phyloP scores from a whole-genome alignment of 192 early-diverging fungal species.

The Coemansia sp. region DNA sequence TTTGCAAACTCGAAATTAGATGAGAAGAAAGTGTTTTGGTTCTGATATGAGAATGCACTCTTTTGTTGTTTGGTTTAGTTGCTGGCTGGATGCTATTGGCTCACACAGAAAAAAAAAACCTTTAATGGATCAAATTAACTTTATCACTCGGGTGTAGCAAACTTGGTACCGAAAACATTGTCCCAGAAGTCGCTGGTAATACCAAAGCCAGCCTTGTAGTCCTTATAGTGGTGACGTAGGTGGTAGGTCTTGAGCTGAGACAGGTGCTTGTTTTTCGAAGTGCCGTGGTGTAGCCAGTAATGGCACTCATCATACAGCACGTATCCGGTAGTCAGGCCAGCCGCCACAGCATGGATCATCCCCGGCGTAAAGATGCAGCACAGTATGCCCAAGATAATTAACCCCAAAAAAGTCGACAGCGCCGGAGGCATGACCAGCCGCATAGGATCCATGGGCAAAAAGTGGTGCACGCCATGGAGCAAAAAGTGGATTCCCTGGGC shows the following conservation, averaged over 20 bases:
- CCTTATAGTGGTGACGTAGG: slow-evolving; percentile 92
- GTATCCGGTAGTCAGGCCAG: slow-evolving; percentile 79
- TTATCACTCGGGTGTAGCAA: slow-evolving; percentile 14
- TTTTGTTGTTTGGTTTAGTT: background rate
- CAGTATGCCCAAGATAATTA: slow-evolving; percentile 62
- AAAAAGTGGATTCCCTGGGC: slow-evolving; percentile 80
- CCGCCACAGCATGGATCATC: slow-evolving; percentile 65
- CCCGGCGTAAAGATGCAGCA: slow-evolving; percentile 60
- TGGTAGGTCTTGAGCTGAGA: slow-evolving; percentile 92
- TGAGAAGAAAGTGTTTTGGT: background rate
- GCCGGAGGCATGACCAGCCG: slow-evolving; percentile 97
- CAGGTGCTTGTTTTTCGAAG: slow-evolving; percentile 67
- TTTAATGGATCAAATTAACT: slow-evolving; percentile 7
- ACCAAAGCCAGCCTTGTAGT: slow-evolving; percentile 82
- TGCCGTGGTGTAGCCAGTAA: slow-evolving; percentile 93
- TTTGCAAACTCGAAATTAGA: background rate
- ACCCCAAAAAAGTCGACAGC: slow-evolving; percentile 57
- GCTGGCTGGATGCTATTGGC: slow-evolving; percentile 8
- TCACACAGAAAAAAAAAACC: background rate
- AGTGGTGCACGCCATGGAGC: slow-evolving; percentile 95
- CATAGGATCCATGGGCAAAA: slow-evolving; percentile 92
- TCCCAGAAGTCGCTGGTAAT: slow-evolving; percentile 94
- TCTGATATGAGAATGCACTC: background rate
- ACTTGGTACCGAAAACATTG: slow-evolving; percentile 68
- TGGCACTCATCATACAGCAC: slow-evolving; percentile 91